phyloP scores from a whole-genome alignment of 1,284 basidiomycete species.

The Ceratobasidium theobromae region DNA sequence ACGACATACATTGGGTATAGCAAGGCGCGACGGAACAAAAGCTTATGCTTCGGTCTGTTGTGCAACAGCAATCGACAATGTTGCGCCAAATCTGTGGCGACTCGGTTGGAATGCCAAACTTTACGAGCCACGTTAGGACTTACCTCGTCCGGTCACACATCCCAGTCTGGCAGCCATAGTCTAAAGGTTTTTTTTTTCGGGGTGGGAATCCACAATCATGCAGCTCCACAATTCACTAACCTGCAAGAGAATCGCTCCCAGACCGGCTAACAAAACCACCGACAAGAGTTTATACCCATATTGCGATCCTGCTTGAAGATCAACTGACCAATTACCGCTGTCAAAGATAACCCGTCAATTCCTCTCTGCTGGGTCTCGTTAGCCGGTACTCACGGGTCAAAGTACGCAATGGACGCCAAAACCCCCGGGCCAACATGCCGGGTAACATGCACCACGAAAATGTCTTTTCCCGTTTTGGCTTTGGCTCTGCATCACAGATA shows the following conservation, averaged over 20 bases:
- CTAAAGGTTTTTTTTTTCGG: conserved; percentile 36
- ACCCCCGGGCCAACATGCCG: conserved; percentile 21
- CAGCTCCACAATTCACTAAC: conserved; percentile 44
- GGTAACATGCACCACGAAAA: conserved; percentile 26
- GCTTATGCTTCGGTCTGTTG: conserved; percentile 29
- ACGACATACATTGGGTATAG: conserved; percentile 35
- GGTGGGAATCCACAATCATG: conserved; percentile 3
- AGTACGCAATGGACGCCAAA: conserved; percentile 25
- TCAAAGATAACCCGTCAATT: not conserved
- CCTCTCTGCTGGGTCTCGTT: not conserved
- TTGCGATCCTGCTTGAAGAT: conserved; percentile 69
- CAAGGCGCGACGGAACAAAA: conserved; percentile 26
- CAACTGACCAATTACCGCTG: conserved; percentile 71
- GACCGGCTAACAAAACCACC: conserved; percentile 77
- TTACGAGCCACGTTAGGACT: conserved; percentile 42
- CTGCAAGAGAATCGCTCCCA: conserved; percentile 82
- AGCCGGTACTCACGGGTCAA: conserved; percentile 11
- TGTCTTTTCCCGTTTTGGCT: conserved; percentile 19
- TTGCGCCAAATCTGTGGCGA: conserved; percentile 44
- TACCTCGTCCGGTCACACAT: conserved; percentile 15
- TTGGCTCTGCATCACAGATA: not conserved
- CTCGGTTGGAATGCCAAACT: conserved; percentile 51
- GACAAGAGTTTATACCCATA: conserved; percentile 87
- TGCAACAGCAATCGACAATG: conserved; percentile 35
- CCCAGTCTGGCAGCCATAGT: conserved; percentile 37